Evolutionary conservation across 2,329 filamentous ascomycete genomes (phyloP).

Genomic region (Botryotinia globosa): DNA sequence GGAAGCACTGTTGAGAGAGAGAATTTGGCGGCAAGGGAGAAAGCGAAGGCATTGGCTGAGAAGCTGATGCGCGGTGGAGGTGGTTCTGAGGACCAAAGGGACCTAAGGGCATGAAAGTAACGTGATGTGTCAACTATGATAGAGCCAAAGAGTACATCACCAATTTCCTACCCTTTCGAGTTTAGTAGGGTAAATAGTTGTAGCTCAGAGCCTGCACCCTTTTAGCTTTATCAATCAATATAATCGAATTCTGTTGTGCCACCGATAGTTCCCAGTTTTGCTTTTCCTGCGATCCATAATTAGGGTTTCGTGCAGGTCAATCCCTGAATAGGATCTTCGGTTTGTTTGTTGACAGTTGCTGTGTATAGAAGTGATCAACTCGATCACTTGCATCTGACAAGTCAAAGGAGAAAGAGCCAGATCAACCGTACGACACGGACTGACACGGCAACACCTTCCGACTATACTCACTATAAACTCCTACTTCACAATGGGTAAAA

Average conservation of each 20-base stretch:
- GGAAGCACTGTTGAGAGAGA: not conserved
- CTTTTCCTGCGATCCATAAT: not conserved
- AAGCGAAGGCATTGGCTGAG: not conserved
- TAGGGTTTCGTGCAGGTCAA: not conserved
- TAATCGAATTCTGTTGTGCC: not conserved
- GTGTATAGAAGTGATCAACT: not conserved
- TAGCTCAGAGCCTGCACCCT: not conserved
- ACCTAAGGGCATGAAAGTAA: not conserved
- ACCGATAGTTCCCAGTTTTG: not conserved
- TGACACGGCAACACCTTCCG: not conserved
- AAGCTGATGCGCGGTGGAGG: not conserved
- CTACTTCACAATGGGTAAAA: not conserved
- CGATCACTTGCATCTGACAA: conserved; percentile 5
- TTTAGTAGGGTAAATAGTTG: not conserved
- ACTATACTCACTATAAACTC: not conserved
- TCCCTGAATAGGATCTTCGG: not conserved
- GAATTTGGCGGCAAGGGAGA: not conserved
- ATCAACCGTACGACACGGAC: not conserved
- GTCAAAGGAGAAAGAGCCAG: not conserved
- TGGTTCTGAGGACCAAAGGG: not conserved
- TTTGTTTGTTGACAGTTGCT: not conserved
- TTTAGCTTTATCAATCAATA: not conserved
- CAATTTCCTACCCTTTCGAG: not conserved
- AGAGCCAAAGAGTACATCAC: not conserved
- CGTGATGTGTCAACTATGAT: not conserved